phyloP scores from a whole-genome alignment of 176 grass and related monocot species.

The Tillandsia leiboldiana region DNA sequence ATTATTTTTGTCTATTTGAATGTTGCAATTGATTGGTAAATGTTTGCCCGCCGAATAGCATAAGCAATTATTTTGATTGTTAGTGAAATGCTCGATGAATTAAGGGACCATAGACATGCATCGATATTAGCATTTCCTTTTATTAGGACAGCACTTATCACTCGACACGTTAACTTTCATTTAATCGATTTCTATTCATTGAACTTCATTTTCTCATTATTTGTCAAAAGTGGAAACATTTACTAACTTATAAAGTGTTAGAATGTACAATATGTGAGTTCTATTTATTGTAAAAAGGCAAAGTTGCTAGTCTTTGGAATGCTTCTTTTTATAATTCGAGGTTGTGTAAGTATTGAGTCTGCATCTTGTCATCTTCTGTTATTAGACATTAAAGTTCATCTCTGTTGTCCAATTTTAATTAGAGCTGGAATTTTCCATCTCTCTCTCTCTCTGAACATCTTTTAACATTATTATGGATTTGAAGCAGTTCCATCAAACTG shows the following conservation, averaged over 20 bases:
- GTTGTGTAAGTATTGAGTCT: too few relatives aligned
- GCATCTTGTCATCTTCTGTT: too few relatives aligned
- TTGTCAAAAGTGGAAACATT: background rate
- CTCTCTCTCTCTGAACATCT: background rate
- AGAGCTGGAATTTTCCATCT: background rate
- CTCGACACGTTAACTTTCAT: background rate
- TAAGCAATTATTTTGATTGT: background rate
- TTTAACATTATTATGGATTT: slow-evolving; percentile 3
- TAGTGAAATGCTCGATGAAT: background rate
- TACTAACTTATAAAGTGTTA: background rate
- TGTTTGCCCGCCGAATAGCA: background rate
- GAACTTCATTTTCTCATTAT: background rate
- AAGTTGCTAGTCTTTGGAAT: too few relatives aligned
- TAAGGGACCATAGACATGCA: background rate
- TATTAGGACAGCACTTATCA: background rate
- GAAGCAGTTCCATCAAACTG: slow-evolving; percentile 88
- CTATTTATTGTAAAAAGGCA: too few relatives aligned
- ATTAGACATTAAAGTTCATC: too few relatives aligned
- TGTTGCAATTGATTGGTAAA: background rate
- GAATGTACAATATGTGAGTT: too few relatives aligned
- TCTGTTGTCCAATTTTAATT: background rate
- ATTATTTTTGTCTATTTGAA: background rate
- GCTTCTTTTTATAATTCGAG: too few relatives aligned
- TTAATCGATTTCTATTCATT: background rate
- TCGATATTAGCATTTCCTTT: background rate